Base-by-base conservation (phyloP, 139 green algal species). In the Cymbomonas tetramitiformis region DNA sequence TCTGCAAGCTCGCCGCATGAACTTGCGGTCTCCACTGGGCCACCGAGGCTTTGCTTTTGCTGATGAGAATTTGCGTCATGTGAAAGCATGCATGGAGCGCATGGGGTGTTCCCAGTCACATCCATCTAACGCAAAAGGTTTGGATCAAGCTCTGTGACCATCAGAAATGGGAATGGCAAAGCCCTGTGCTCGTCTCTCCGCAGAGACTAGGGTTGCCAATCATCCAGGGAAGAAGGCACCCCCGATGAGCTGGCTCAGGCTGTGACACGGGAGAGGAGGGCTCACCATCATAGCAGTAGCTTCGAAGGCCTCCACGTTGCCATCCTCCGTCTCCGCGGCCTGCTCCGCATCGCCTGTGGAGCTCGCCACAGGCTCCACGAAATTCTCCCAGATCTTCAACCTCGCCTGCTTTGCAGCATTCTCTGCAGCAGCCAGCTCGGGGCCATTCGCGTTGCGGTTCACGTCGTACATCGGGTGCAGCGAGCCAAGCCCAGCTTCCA, bases 401-500 rank as follows among this genome's bases (percentile, higher is more conserved):
- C 69, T 69, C 15, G 52, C 55, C 30, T 71, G 39, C 68, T 85
- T 83, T 0, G 88, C 88, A n/a, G 62, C 55, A 32, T 74, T 53
- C 69, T 95, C 71, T 0, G 81, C 77, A n/a, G 58, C 56, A 30
- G 66, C 28, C 47, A 96, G 71, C 69, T 73, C 74, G 2, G 44
- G 9, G 28, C 69, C 78, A 26, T 58, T 62, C 12, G 51, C 23
- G 0, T 65, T 50, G 21, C 62, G 33, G 30, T 52, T 40, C 21
- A 68, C 19, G 12, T 73, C 58, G 30, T 85, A 90, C 58, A 64
- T 74, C 23, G 71, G 74, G 67, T 95, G 81, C 62, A 95, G 67
- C 50, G 75, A 82, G 26, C 69, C 83, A 28, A 97, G 74, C 19
- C 90, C 87, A 31, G 65, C 61, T 30, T 75, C 56, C 23, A 95